These are phyloP conservation scores for Eremothecium gossypii DNA, from an alignment of 1,139 yeast genomes.

Conservation along the genomic window DNA sequence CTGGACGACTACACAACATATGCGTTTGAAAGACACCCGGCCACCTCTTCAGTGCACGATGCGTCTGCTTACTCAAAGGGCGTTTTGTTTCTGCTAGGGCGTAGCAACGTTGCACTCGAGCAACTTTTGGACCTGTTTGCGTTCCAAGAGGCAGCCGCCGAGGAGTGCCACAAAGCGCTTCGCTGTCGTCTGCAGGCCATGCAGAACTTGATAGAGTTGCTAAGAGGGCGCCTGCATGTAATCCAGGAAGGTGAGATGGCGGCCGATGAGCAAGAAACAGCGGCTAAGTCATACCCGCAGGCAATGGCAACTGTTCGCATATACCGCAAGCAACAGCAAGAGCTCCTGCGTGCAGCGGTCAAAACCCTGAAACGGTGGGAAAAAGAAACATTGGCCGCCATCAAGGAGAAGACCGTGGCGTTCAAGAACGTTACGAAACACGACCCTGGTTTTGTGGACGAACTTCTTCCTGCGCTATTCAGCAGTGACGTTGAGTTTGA, in stretches of 20 bases:
- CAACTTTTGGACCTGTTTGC: constrained; percentile 44
- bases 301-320: too few species aligned
- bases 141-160: constrained; percentile 37
- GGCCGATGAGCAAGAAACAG: not conserved
- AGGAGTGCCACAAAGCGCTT: constrained; percentile 37
- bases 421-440: constrained; percentile 20
- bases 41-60: not conserved
- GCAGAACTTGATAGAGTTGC: constrained; percentile 28
- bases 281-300: too few species aligned
- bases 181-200: constrained; percentile 54
- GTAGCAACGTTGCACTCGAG: constrained; percentile 17
- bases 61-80: constrained; percentile 31
- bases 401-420: constrained; percentile 18
- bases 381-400: constrained; percentile 14
- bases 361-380: constrained; percentile 18
- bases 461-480: constrained; percentile 14
- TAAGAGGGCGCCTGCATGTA: constrained; percentile 15
- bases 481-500: constrained; percentile 12
- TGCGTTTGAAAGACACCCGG: constrained; percentile 27
- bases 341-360: constrained; percentile 16
- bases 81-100: constrained; percentile 36
- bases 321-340: constrained; percentile 20
- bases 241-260: not conserved
- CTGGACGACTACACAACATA: constrained; percentile 34
- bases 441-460: constrained; percentile 16